Evolutionary conservation across 2,329 filamentous ascomycete genomes (phyloP), one percentile per base, ranked within the genome.

Genomic region (Colletotrichum aenigma): DNA sequence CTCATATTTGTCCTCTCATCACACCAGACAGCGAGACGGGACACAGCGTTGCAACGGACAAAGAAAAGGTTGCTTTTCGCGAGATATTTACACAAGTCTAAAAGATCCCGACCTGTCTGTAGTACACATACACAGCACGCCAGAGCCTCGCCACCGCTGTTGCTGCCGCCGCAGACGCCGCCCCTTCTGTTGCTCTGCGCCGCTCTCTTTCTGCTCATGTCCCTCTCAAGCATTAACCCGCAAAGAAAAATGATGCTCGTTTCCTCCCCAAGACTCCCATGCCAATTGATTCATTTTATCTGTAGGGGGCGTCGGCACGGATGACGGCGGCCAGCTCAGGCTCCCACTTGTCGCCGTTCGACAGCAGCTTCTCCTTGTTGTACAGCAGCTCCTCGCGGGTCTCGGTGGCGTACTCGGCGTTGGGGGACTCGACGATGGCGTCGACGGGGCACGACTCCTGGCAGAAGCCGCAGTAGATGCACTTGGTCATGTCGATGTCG

Each of bases 401-500:
- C 87, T 92, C 91, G 52, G 91, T 92, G 56, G 90, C 88, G 80
- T 92, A 92, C 83, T 92, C 91, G 80, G 90, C 90, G 80, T 92
- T 92, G 79, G 91, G 91, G 65, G 88, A 90, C 85, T 92, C 91
- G 71, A 92, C 91, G 79, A 91, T 99, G 76, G 97, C 97, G 87
- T 99, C 97, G 71, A 99, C 97, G 60, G 97, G 97, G 88, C 97
- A 99, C 79, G 95, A 98, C 90, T 99, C 97, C 89, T 98, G 96
- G 92, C 97, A 98, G 89, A 98, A 97, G 67, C 97, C 97, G 86
- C 97, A 98, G 92, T 98, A 99, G 87, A 99, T 99, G 89, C 97
- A 99, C 91, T 99, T 99, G 83, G 97, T 98, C 97, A 99, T 99
- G 88, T 99, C 97, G 84, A 99, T 98, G 85, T 99, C 97, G 88